These are phyloP conservation scores for Cordyceps farinosa DNA, from an alignment of 2,329 filamentous ascomycete genomes.

Conservation along the genomic window DNA sequence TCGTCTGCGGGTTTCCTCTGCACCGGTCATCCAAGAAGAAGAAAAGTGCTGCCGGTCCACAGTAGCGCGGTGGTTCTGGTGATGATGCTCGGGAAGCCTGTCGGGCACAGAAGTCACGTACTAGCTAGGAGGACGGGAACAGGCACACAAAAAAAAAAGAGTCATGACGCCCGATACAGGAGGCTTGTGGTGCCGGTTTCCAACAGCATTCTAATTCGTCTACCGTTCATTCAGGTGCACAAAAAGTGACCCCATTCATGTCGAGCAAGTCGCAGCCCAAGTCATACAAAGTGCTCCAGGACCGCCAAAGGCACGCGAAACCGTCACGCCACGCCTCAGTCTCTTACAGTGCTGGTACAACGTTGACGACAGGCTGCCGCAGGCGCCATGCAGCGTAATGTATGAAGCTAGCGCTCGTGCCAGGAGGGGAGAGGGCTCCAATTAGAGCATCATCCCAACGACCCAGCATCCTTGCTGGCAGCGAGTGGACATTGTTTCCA, in stretches of 20 bases:
- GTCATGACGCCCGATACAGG: background rate
- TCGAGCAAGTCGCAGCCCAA: background rate
- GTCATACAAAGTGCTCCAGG: background rate
- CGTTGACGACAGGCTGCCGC: background rate
- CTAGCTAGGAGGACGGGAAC: background rate
- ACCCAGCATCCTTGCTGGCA: conserved; percentile 2
- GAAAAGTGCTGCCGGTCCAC: background rate
- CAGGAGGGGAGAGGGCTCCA: background rate
- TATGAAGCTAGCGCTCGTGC: background rate
- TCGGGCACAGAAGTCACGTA: background rate
- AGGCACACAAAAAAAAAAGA: background rate
- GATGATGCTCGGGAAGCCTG: background rate
- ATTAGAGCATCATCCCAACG: background rate
- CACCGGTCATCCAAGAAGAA: background rate
- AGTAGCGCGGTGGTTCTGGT: background rate
- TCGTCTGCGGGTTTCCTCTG: conserved; percentile 3
- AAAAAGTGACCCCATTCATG: background rate
- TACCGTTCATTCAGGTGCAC: background rate
- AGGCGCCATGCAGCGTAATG: conserved; percentile 6
- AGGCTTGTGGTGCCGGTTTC: background rate
- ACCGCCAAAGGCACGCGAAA: conserved; percentile 15
- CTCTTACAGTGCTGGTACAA: background rate
- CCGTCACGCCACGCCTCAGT: conserved; percentile 7
- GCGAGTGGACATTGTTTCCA: conserved; percentile 4
- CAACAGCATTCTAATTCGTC: no score